Percentiles rank a stretch among this genome's conserved stretches.
Conservation (phyloP, 257 asterid genomes). For the Pogostemon cablin region DNA sequence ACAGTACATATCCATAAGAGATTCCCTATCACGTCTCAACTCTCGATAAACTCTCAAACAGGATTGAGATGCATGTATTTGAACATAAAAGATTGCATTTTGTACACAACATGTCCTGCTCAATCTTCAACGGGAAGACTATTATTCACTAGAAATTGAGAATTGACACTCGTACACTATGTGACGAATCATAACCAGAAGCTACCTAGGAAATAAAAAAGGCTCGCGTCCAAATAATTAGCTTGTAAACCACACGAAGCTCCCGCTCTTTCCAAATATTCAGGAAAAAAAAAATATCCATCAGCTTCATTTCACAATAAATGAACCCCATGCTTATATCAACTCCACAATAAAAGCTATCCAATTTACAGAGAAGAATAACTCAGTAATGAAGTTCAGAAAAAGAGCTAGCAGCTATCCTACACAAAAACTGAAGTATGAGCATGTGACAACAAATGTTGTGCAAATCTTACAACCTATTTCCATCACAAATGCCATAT, state of each 20-base stretch:
- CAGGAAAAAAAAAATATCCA: not conserved
- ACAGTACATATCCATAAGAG: not conserved
- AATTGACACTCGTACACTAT: not conserved
- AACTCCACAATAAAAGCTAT: constrained; percentile 4
- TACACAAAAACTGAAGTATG: not conserved
- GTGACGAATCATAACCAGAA: not conserved
- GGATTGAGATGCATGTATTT: constrained; percentile 1
- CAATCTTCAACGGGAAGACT: not conserved
- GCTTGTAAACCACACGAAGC: constrained; percentile 9
- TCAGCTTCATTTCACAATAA: not conserved
- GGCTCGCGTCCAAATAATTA: not conserved
- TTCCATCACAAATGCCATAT: constrained; percentile 14
- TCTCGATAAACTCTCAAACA: constrained; percentile 22
- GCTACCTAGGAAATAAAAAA: not conserved
- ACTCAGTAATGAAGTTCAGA: not conserved
- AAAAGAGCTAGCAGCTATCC: not conserved
- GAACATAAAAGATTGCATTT: not conserved
- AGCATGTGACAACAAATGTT: not conserved
- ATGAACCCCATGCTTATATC: constrained; percentile 6
- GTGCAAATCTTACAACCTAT: not conserved
- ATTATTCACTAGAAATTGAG: not conserved
- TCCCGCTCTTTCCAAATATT: not conserved
- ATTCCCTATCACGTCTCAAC: not conserved
- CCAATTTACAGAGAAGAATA: not conserved
- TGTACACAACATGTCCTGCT: not conserved